Base-by-base conservation (phyloP, 208 protist genomes). In the Balamuthia mandrillaris region DNA sequence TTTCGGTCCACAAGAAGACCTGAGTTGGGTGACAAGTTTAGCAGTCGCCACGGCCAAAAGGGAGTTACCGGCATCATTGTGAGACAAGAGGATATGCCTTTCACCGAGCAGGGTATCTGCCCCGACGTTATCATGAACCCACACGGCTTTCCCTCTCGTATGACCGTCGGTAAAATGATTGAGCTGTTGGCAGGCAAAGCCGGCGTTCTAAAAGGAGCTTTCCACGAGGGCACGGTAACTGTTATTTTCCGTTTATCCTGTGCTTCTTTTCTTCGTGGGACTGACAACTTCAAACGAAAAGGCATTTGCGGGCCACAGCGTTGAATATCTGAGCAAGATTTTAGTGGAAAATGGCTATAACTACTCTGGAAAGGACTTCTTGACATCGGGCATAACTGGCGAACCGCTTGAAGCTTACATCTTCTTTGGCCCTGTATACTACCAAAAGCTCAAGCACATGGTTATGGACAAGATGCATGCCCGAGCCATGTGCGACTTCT, bases 61-160 rank as follows among this genome's bases (percentile, higher is more conserved):
- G 99, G 98, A 82, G 97, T 99, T 9, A 95, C 97, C 70, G 99
- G 98, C 42, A 91, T 99, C 14, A 99, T 99, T 65, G 96, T 98
- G 21, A 86, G 95, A 49, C 97, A 99, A 75, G 96, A 98, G 24
- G 98, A 99, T 92, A 96, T 99, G 96, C 98, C 98, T 6, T 99
- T 99, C 88, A 98, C 95, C 70, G 94, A 98, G 29, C 29, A 88
- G 7, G 91, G 90, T 51, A 88, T 93, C 39, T 97, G 90, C 61
- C 99, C 99, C 0, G 99, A 99, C 88, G 98, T 99, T 89, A 99
- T 99, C 91, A 99, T 99, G 98, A 99, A 99, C 90, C 99, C 99
- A 18, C 99, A 99, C 90, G 99, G 98, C 75, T 99, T 99, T 90
- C 99, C 99, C 21, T 98, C 96, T 83, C 97, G 99, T 83, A 99